Conservation (phyloP, 352 stramenopile genomes). For the Globisporangium uncinulatum region DNA sequence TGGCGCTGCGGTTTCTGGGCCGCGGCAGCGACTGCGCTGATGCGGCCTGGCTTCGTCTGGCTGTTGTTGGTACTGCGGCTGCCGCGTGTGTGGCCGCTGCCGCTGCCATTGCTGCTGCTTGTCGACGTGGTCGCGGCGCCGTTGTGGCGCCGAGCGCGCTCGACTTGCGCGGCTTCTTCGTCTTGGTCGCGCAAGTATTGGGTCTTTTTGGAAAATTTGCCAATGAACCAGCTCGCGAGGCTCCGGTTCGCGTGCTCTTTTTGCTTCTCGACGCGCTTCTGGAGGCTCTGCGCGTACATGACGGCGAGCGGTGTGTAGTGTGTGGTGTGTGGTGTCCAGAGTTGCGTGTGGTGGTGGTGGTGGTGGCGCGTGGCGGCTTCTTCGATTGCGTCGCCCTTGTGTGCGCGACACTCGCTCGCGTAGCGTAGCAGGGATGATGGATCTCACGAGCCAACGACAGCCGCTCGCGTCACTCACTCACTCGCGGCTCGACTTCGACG, state of each 20-base stretch:
- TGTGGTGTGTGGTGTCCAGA: too few species aligned
- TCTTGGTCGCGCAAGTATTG: conserved; percentile 55
- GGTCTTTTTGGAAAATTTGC: conserved; percentile 62
- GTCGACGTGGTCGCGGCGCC: not conserved
- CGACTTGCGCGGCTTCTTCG: conserved; percentile 33
- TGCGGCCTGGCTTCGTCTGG: conserved; percentile 21
- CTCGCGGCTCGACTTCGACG: not conserved
- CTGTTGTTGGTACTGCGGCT: conserved; percentile 25
- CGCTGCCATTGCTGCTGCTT: not conserved
- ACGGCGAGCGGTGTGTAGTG: not conserved
- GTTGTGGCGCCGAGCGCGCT: conserved; percentile 23
- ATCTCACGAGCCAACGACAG: conserved; percentile 2
- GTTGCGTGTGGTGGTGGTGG: too few species aligned
- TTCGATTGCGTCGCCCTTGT: not conserved
- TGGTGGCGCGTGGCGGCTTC: not conserved
- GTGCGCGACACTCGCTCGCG: not conserved
- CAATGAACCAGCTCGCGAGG: conserved; percentile 63
- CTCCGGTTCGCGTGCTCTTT: conserved; percentile 55
- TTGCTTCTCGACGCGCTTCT: conserved; percentile 52
- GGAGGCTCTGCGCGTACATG: conserved; percentile 19
- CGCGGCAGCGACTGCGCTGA: conserved; percentile 31
- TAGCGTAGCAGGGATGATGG: not conserved
- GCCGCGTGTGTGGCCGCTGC: conserved; percentile 8
- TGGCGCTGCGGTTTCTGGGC: conserved; percentile 45
- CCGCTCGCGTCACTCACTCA: conserved; percentile 1